Evolutionary conservation across 1,284 basidiomycete species (phyloP).

Genomic region (Salmacisia buchloeana): DNA sequence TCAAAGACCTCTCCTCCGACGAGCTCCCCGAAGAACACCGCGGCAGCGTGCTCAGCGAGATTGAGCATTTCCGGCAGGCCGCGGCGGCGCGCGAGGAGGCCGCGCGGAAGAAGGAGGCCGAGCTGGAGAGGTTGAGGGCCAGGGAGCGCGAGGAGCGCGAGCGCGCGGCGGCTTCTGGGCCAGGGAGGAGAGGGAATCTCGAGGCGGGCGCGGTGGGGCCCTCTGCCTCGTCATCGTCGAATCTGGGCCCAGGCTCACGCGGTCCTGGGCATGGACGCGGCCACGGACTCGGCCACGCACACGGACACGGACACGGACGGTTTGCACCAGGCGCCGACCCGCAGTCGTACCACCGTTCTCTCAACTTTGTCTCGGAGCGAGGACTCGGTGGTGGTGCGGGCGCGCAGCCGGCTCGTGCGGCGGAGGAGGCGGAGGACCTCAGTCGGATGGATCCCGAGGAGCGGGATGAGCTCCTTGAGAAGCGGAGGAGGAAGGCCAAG

Average conservation of each 20-base stretch:
- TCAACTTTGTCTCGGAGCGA: slow-evolving; percentile 24
- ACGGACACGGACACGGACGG: not conserved
- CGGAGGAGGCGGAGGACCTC: not conserved
- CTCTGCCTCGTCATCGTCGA: too few species aligned
- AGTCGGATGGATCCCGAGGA: slow-evolving; percentile 29
- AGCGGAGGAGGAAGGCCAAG: slow-evolving; percentile 20
- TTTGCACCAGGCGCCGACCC: slow-evolving; percentile 16
- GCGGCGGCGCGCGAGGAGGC: slow-evolving; percentile 45
- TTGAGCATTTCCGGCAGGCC: slow-evolving; percentile 64
- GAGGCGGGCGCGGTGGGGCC: not conserved
- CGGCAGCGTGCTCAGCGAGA: slow-evolving; percentile 85
- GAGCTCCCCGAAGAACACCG: slow-evolving; percentile 93
- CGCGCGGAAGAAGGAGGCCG: slow-evolving; percentile 33
- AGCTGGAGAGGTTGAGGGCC: slow-evolving; percentile 24
- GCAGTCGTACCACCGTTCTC: slow-evolving; percentile 28
- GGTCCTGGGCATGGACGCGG: too few species aligned
- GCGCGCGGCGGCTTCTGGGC: slow-evolving; percentile 9
- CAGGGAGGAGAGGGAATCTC: too few species aligned
- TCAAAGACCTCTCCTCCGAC: slow-evolving; percentile 88
- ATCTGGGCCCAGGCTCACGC: too few species aligned
- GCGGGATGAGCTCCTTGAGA: slow-evolving; percentile 24
- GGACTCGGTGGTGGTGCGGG: not conserved
- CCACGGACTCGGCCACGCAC: too few species aligned
- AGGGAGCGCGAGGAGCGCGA: slow-evolving; percentile 25
- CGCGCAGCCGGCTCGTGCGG: not conserved